Base-by-base conservation (phyloP, 306 rosid species). In the Glycine latifolia region DNA sequence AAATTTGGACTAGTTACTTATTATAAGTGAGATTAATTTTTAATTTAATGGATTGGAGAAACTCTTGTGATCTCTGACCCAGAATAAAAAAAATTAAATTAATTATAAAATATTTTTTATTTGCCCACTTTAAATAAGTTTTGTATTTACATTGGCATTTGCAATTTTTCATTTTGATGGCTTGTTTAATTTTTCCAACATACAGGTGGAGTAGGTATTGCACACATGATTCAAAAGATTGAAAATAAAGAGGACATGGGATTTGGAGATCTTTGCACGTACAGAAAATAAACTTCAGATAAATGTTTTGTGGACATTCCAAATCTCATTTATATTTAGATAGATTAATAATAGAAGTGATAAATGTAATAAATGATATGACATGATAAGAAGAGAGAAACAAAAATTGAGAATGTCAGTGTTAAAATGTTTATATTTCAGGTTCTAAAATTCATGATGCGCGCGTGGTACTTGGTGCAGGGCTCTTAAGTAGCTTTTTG, bases 181-280 rank as follows among this genome's bases (percentile, higher is more conserved):
- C 14, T 63, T 26, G 1, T 26, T 26, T 26, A 6, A 3, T 5
- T 8, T 14, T 47, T n/a, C 7, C 47, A 31, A n/a, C 11, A 69
- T 76, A 37, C 82, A 90, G 94, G 97, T 65, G 97, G 92, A 53
- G 90, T 86, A 73, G 97, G 94, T 47, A 84, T 91, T 78, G 91
- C 88, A 67, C 81, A 84, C 54, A 75, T 91, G 88, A 80, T 90
- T 46, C 54, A 20, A 46, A 69, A 11, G 74, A 69, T 69, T 86
- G 90, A 87, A 76, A 80, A 87, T 15, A 85, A 86, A 37, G 91
- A 90, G 71, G 87, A 82, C 77, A 87, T 91, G 97, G 97, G 94
- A 2, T 91, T 91, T 79, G 93, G 82, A 80, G 84, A 79, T 68
- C 87, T 91, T 31, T 89, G 95, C 50, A 15, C 33, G 3, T 47